These are phyloP conservation scores for Poronia punctata DNA, from an alignment of 495 filamentous ascomycete genomes.

Conservation along the genomic window DNA sequence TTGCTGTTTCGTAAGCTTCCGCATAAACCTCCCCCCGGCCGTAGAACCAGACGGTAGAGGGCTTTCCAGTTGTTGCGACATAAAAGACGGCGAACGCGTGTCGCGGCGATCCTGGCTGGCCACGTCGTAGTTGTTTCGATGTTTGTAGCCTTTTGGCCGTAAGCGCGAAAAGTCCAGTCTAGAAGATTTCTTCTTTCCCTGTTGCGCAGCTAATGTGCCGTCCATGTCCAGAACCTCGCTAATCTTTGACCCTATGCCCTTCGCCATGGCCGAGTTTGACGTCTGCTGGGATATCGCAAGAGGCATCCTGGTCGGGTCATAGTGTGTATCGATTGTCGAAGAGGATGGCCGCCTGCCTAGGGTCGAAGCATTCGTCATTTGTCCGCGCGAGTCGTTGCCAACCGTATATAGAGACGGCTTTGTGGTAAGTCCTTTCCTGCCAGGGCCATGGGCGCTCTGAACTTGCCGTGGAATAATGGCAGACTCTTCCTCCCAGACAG, in stretches of 20 bases:
- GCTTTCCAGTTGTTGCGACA: slow-evolving; percentile 27
- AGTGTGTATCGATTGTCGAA: slow-evolving; percentile 45
- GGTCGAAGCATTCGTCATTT: slow-evolving; percentile 30
- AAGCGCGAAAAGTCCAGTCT: slow-evolving; percentile 41
- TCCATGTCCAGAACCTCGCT: slow-evolving; percentile 37
- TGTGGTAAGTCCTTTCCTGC: slow-evolving; percentile 10
- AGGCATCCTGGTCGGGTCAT: slow-evolving; percentile 45
- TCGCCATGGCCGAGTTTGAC: slow-evolving; percentile 47
- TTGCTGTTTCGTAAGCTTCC: slow-evolving; percentile 17
- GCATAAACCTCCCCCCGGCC: slow-evolving; percentile 10
- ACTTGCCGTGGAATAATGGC: slow-evolving; percentile 33
- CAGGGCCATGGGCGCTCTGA: slow-evolving; percentile 10
- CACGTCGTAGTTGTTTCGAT: slow-evolving; percentile 15
- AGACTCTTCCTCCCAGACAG: slow-evolving; percentile 42
- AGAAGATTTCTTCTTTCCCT: slow-evolving; percentile 40
- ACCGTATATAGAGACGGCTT: slow-evolving; percentile 18
- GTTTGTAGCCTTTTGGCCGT: slow-evolving; percentile 22
- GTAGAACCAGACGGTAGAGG: slow-evolving; percentile 14
- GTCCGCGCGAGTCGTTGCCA: slow-evolving; percentile 16
- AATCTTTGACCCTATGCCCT: slow-evolving; percentile 41
- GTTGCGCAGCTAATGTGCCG: slow-evolving; percentile 14
- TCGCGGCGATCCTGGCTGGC: no score
- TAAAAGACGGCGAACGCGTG: slow-evolving; percentile 34
- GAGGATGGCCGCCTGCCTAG: slow-evolving; percentile 38
- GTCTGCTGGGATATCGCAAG: slow-evolving; percentile 50